Conservation (phyloP, 352 stramenopile species). For the Pythium rhizo-oryzae region DNA sequence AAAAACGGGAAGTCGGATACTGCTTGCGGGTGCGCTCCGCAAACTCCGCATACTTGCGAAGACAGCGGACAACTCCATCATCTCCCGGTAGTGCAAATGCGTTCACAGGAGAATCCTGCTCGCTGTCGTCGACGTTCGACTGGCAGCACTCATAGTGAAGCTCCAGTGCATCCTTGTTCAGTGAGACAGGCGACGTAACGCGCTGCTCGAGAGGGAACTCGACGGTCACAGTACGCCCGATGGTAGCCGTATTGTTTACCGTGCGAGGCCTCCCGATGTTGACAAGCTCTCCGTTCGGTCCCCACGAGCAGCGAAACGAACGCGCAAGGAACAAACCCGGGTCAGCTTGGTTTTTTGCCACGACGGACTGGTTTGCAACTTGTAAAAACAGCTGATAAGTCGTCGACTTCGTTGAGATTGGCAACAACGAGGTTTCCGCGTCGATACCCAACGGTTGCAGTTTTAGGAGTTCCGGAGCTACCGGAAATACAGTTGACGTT, state of each 20-base stretch:
- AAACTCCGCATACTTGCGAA: slow-evolving; percentile 64
- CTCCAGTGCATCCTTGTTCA: slow-evolving; percentile 56
- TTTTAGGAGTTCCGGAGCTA: slow-evolving; percentile 5
- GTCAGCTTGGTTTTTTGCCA: slow-evolving; percentile 61
- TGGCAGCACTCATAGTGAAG: slow-evolving; percentile 57
- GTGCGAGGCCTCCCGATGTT: slow-evolving; percentile 40
- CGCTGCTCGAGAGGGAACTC: slow-evolving; percentile 24
- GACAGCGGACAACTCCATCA: slow-evolving; percentile 51
- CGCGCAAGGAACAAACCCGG: slow-evolving; percentile 74
- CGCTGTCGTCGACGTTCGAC: slow-evolving; percentile 21
- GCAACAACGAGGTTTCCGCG: slow-evolving; percentile 30
- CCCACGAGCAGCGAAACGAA: slow-evolving; percentile 84
- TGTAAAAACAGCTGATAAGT: slow-evolving; percentile 74
- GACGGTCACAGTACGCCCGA: slow-evolving; percentile 20
- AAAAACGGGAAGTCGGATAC: slow-evolving; percentile 25
- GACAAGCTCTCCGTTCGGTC: slow-evolving; percentile 72
- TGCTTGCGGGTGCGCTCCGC: slow-evolving; percentile 34
- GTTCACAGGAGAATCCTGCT: slow-evolving; percentile 21
- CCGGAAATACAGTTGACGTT: slow-evolving; percentile 27
- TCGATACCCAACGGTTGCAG: slow-evolving; percentile 45
- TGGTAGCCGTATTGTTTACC: background rate
- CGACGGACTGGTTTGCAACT: slow-evolving; percentile 33
- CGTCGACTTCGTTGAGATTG: slow-evolving; percentile 46
- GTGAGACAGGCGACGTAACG: slow-evolving; percentile 15
- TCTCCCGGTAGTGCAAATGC: slow-evolving; percentile 54